Base-by-base conservation (phyloP, 306 rosid genomes). In the Argentina anserina region DNA sequence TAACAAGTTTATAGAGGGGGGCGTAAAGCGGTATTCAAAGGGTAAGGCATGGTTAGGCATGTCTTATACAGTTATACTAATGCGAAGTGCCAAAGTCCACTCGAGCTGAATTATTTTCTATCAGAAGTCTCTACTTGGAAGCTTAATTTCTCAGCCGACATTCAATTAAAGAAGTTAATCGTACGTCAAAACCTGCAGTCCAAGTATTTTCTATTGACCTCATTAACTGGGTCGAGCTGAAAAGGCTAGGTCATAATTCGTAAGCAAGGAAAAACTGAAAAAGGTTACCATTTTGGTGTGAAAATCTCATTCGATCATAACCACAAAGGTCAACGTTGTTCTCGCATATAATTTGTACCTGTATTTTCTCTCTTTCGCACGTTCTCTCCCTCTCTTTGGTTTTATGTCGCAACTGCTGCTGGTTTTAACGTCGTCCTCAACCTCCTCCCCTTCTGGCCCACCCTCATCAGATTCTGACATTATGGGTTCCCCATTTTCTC, bases 271-370 rank as follows among this genome's bases (percentile, higher is more conserved):
- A 70, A 39, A 55, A 56, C 3, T 10, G 13, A 26, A 79, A 67
- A 62, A 71, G 72, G 84, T 70, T 71, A 53, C 9, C 67, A 78
- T 73, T 75, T 25, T 84, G 61, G 55, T 56, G 69, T 41, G 28
- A 25, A 76, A 87, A 83, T 59, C 78, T 71, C 41, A 71, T 78
- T 65, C 68, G 41, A 79, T 73, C 76, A 61, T 56, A 60, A 60
- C 64, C 64, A 72, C 84, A 77, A 83, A 77, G 85, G 94, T 85
- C 94, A 88, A 90, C 91, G 64, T 58, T 37, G 8, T 58, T 69
- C 78, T 47, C 5, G 20, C 60, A 76, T 65, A 46, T 60, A 43
- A 9, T 68, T 68, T 65, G n/a, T n/a, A n/a, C n/a, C n/a, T 68
- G 47, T 67, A 37, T 36, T 70, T 79, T 82, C 12, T 42, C 15